Evolutionary conservation across 208 protist genomes (phyloP).

Genomic region (Trypanosomatidae sp.): DNA sequence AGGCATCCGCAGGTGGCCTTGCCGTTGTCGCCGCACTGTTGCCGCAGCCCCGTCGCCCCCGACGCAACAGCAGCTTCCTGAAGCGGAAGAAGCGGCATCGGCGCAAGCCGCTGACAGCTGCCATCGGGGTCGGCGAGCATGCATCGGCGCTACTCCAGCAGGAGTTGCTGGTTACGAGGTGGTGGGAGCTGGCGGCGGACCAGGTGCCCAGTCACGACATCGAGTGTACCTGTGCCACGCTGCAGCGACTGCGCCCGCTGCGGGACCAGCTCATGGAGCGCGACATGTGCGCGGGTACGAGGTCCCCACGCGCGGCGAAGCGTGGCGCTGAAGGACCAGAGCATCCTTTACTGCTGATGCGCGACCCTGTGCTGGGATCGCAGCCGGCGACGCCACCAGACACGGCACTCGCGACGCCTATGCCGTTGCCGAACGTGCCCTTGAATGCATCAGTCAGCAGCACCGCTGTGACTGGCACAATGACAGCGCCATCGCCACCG

Average conservation of each 20-base stretch:
- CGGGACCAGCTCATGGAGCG: constrained; percentile 34
- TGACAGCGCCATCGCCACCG: neutral
- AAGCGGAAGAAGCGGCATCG: neutral
- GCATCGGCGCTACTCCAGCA: constrained; percentile 34
- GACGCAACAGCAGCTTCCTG: neutral
- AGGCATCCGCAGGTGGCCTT: neutral
- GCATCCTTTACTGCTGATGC: neutral
- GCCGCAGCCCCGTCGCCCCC: neutral
- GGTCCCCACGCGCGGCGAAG: neutral
- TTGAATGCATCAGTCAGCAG: neutral
- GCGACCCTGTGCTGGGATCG: too few relatives aligned
- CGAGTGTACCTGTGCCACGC: constrained; percentile 37
- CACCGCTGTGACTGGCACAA: neutral
- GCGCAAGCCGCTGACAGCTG: constrained; percentile 39
- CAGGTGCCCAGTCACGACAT: constrained; percentile 38
- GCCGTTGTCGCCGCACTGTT: neutral
- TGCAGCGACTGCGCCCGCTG: constrained; percentile 34
- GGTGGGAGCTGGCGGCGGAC: constrained; percentile 39
- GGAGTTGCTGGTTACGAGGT: constrained; percentile 31
- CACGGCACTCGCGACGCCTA: neutral
- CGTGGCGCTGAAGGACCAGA: neutral
- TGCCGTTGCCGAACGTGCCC: neutral
- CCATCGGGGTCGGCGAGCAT: constrained; percentile 49
- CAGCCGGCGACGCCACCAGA: neutral
- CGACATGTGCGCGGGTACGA: constrained; percentile 17